phyloP scores from a whole-genome alignment of 495 filamentous ascomycete species.

The Daldinia caldariorum region DNA sequence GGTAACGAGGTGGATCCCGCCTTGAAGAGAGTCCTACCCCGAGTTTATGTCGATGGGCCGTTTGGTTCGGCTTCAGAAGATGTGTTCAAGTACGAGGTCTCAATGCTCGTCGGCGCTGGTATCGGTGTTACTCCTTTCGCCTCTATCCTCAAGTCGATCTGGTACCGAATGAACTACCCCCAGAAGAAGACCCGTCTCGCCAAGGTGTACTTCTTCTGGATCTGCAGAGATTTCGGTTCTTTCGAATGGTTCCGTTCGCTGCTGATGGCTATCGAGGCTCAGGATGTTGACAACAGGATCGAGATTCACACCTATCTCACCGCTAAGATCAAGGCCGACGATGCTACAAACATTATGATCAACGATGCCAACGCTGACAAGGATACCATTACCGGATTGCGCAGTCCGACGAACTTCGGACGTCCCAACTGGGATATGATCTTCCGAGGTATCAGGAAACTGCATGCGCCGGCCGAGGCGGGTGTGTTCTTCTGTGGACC shows the following conservation, averaged over 20 bases:
- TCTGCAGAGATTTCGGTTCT: conserved; percentile 79
- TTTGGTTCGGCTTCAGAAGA: conserved; percentile 82
- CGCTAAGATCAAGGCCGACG: conserved; percentile 77
- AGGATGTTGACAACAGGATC: conserved; percentile 81
- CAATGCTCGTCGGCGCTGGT: conserved; percentile 74
- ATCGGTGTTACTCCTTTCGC: conserved; percentile 81
- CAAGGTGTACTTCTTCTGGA: conserved; percentile 89
- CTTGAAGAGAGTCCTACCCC: conserved; percentile 73
- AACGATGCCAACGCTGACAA: conserved; percentile 82
- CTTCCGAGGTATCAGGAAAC: conserved; percentile 76
- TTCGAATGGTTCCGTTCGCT: conserved; percentile 87
- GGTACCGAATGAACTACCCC: conserved; percentile 86
- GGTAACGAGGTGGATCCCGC: conserved; percentile 70
- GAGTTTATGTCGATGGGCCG: conserved; percentile 81
- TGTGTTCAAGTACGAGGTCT: conserved; percentile 80
- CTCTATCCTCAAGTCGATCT: conserved; percentile 83
- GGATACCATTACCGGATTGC: conserved; percentile 78
- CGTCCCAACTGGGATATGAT: conserved; percentile 84
- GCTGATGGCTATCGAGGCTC: conserved; percentile 81
- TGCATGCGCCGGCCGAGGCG: conserved; percentile 75
- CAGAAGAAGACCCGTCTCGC: conserved; percentile 75
- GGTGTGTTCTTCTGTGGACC: conserved; percentile 86
- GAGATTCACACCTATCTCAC: conserved; percentile 66
- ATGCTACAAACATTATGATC: conserved; percentile 85
- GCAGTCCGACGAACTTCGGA: conserved; percentile 80